Evolutionary conservation across 768 basidiomycete species (phyloP).

Genomic region (Russula dissimulans): DNA sequence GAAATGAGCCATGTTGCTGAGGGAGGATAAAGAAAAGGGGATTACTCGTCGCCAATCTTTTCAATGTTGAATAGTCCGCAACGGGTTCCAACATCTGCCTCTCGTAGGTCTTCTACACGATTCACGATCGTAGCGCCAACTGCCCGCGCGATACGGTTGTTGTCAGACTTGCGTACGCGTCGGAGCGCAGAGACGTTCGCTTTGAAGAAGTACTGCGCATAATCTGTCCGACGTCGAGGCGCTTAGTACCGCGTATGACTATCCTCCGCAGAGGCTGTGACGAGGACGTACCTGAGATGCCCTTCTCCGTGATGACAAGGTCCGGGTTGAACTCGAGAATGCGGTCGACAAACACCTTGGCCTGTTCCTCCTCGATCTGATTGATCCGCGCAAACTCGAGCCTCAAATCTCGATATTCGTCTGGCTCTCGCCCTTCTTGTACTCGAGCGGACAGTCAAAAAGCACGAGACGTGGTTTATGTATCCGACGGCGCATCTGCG

Average conservation of each 20-base stretch:
- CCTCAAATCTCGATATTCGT: conserved; percentile 96
- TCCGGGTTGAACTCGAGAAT: conserved; percentile 93
- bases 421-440: conserved; percentile 98
- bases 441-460: conserved; percentile 92
- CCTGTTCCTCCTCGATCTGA: conserved; percentile 95
- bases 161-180: conserved; percentile 93
- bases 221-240: conserved; percentile 40
- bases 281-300: conserved; percentile 69
- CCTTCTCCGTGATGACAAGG: conserved; percentile 94
- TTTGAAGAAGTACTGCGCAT: conserved; percentile 88
- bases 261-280: neutral
- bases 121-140: conserved; percentile 96
- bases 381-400: conserved; percentile 92
- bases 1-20: conserved; percentile 40
- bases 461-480: conserved; percentile 81
- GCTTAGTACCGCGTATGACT: neutral
- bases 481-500: conserved; percentile 90
- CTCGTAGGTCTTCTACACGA: conserved; percentile 88
- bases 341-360: conserved; percentile 74
- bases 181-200: conserved; percentile 88
- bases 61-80: conserved; percentile 95
- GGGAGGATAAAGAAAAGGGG: neutral
- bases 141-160: conserved; percentile 95
- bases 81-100: conserved; percentile 81
- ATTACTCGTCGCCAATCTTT: conserved; percentile 91